These are phyloP conservation scores for Coelastrella sp. DNA, from an alignment of 139 green algal species.

Conservation along the genomic window DNA sequence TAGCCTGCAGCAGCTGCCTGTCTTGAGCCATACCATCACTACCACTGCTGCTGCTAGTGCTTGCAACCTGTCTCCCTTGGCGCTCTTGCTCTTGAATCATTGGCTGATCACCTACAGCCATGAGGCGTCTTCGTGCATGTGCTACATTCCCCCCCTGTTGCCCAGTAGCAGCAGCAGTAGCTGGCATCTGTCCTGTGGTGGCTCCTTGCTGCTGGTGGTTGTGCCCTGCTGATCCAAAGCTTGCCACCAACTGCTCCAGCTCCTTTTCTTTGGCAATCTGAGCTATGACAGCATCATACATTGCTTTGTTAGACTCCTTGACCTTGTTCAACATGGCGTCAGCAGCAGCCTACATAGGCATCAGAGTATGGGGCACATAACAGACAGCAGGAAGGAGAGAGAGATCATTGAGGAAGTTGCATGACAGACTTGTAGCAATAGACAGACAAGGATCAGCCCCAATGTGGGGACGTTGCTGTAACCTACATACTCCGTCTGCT, in stretches of 20 bases:
- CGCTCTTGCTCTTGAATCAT: slow-evolving; percentile 36
- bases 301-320: slow-evolving; percentile 43
- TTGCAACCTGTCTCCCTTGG: not conserved
- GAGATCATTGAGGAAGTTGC: no score
- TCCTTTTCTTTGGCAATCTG: slow-evolving; percentile 18
- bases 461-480: no score
- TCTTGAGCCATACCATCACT: not conserved
- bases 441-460: no score
- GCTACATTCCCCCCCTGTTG: no score
- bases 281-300: slow-evolving; percentile 53
- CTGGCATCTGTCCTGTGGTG: slow-evolving; percentile 17
- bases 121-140: not conserved
- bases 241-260: slow-evolving; percentile 24
- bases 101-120: not conserved
- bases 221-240: not conserved
- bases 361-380: no score
- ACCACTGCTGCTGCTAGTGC: slow-evolving; percentile 2
- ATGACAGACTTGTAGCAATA: no score
- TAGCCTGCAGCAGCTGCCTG: slow-evolving; percentile 23
- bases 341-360: slow-evolving; percentile 35
- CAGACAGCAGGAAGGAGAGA: no score
- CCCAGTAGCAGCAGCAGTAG: not conserved
- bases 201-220: slow-evolving; percentile 43
- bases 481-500: no score
- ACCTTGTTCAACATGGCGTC: slow-evolving; percentile 58